phyloP scores from a whole-genome alignment of 2,329 filamentous ascomycete species.

The Ustulina deusta region DNA sequence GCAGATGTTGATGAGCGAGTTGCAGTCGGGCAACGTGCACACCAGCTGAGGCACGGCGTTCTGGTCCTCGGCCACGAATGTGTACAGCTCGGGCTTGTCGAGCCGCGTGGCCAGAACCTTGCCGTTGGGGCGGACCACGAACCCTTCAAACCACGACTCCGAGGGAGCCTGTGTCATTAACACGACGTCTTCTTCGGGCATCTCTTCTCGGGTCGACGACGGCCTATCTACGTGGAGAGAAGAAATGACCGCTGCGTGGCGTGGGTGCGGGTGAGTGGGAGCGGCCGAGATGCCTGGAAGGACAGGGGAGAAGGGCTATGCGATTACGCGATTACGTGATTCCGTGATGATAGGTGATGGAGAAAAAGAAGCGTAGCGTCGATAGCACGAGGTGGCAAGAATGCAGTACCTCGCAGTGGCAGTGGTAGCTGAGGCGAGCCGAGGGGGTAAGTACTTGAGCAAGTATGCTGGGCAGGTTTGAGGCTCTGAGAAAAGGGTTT shows the following conservation, averaged over 20 bases:
- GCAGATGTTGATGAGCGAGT: constrained; percentile 47
- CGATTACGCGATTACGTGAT: neutral
- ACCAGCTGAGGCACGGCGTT: constrained; percentile 45
- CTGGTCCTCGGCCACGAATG: constrained; percentile 46
- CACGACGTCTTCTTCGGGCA: constrained; percentile 48
- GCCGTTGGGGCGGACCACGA: constrained; percentile 49
- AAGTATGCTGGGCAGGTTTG: constrained; percentile 5
- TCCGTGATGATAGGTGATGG: constrained; percentile 9
- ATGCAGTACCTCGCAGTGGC: neutral
- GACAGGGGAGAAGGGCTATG: neutral
- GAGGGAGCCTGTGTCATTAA: constrained; percentile 51
- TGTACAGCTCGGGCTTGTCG: constrained; percentile 50
- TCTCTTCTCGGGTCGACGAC: constrained; percentile 30
- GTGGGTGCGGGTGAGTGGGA: neutral
- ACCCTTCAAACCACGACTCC: constrained; percentile 50
- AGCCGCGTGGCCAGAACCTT: constrained; percentile 47
- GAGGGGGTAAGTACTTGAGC: too few species aligned
- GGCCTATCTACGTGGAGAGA: neutral
- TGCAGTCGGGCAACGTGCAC: constrained; percentile 46
- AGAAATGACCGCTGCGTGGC: neutral
- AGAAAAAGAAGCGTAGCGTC: neutral
- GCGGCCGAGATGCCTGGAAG: neutral
- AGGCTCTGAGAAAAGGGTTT: constrained; percentile 28
- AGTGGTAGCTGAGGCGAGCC: neutral
- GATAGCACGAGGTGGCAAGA: neutral